These are phyloP conservation scores for Aristolochia contorta DNA, from an alignment of 164 flowering plant species.

Conservation along the genomic window DNA sequence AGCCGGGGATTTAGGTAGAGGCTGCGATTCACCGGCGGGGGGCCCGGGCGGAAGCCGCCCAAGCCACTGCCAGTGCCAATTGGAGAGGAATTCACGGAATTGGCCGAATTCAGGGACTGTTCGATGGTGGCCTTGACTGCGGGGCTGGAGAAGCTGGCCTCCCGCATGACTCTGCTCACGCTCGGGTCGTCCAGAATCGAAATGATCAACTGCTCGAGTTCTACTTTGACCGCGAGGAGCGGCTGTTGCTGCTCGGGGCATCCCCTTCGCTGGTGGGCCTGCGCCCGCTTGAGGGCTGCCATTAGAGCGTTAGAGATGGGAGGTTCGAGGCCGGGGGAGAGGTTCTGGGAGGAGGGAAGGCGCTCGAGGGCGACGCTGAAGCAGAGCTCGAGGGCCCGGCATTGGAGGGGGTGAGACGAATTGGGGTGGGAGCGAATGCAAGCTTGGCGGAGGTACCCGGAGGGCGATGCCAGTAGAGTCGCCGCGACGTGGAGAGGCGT, in stretches of 20 bases:
- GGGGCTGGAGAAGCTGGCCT: slow-evolving; percentile 94
- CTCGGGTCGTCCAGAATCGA: slow-evolving; percentile 94
- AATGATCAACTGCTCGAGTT: slow-evolving; percentile 84
- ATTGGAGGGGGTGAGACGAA: slow-evolving; percentile 95
- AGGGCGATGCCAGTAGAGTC: slow-evolving; percentile 64
- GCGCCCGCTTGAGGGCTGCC: slow-evolving; percentile 97
- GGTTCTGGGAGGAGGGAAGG: slow-evolving; percentile 58
- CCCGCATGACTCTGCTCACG: slow-evolving; percentile 95
- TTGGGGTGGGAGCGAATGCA: slow-evolving; percentile 94
- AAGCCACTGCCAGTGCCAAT: slow-evolving; percentile 22
- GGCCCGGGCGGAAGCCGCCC: slow-evolving; percentile 19
- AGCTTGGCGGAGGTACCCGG: slow-evolving; percentile 80
- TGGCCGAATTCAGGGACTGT: slow-evolving; percentile 41
- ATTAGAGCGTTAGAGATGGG: slow-evolving; percentile 86
- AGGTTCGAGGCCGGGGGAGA: slow-evolving; percentile 52
- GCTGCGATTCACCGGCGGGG: slow-evolving; percentile 27
- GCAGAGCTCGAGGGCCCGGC: slow-evolving; percentile 96
- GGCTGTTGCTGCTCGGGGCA: slow-evolving; percentile 99
- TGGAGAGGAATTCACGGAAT: slow-evolving; percentile 18
- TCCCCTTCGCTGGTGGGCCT: slow-evolving; percentile 94
- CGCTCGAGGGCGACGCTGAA: slow-evolving; percentile 95
- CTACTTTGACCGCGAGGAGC: slow-evolving; percentile 85
- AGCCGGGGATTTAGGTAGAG: slow-evolving; percentile 68
- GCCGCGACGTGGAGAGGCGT: slow-evolving; percentile 98
- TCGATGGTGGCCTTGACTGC: slow-evolving; percentile 92